Evolutionary conservation across 129 eudicot genomes (phyloP).

Genomic region (Dittrichia graveolens): DNA sequence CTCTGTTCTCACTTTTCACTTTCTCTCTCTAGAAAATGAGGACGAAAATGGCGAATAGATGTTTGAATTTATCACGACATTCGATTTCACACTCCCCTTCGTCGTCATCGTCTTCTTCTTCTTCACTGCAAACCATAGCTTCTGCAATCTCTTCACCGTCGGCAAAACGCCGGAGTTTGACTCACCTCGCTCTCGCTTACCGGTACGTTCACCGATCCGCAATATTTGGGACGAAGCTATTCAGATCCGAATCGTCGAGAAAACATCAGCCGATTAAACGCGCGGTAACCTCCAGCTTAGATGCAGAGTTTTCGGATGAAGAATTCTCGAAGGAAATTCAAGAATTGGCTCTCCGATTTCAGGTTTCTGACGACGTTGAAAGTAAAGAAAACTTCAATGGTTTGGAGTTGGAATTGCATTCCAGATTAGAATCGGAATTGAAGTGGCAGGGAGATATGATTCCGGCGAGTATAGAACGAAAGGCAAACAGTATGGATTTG

Average conservation of each 20-base stretch:
- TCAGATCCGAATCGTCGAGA: conserved; percentile 24
- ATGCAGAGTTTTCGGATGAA: conserved; percentile 62
- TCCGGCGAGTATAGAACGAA: conserved; percentile 66
- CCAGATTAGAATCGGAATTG: conserved; percentile 28
- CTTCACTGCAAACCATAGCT: conserved; percentile 45
- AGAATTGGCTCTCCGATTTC: conserved; percentile 59
- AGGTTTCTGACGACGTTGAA: conserved; percentile 40
- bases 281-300: conserved; percentile 50
- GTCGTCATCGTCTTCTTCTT: conserved; percentile 50
- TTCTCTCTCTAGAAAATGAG: conserved; percentile 32
- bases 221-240: conserved; percentile 44
- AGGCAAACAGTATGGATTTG: conserved; percentile 74
- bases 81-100: conserved; percentile 34
- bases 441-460: conserved; percentile 58
- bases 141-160: conserved; percentile 53
- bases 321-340: conserved; percentile 64
- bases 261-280: conserved; percentile 23
- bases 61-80: conserved; percentile 44
- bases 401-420: conserved; percentile 6
- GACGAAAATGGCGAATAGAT: conserved; percentile 39
- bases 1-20: conserved; percentile 1
- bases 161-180: conserved; percentile 37
- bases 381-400: background rate
- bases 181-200: conserved; percentile 41
- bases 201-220: conserved; percentile 40